A percentile compares a stretch with the other conserved stretches of the same genome.
Evolutionary conservation across 192 early-diverging fungal species (phyloP).

Genomic region (Coemansia sp.): DNA sequence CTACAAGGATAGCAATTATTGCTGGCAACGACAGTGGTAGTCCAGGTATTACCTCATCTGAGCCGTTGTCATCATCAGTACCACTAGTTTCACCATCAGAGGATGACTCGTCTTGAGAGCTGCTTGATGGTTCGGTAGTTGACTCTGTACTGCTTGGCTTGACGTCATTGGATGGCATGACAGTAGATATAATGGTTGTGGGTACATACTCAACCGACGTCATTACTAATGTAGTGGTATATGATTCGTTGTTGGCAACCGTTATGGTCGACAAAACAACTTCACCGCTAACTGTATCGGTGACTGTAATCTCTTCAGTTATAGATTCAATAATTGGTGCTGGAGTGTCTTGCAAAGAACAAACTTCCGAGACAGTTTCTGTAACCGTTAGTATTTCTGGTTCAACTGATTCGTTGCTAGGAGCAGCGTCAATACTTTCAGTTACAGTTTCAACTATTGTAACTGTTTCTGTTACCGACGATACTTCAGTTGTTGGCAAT

Average conservation of each 20-base stretch:
- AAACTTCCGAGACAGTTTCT: constrained; percentile 5
- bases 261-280: not conserved
- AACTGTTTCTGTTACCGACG: not conserved
- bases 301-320: not conserved
- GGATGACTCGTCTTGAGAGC: too few relatives aligned
- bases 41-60: not conserved
- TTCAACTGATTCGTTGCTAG: not conserved
- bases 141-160: too few relatives aligned
- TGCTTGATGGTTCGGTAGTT: too few relatives aligned
- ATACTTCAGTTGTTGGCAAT: not conserved
- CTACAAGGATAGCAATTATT: not conserved
- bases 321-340: not conserved
- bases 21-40: not conserved
- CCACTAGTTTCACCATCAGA: not conserved
- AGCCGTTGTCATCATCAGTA: not conserved
- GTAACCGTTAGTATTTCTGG: constrained; percentile 5
- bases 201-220: not conserved
- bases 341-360: not conserved
- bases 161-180: not conserved
- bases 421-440: not conserved
- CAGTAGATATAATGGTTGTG: not conserved
- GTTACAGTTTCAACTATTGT: not conserved
- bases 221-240: not conserved
- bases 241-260: not conserved
- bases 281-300: not conserved